A percentile compares a stretch with the other conserved stretches of the same genome.
These are phyloP conservation scores for Candida anglica DNA, from an alignment of 805 yeast species.

Conservation along the genomic window DNA sequence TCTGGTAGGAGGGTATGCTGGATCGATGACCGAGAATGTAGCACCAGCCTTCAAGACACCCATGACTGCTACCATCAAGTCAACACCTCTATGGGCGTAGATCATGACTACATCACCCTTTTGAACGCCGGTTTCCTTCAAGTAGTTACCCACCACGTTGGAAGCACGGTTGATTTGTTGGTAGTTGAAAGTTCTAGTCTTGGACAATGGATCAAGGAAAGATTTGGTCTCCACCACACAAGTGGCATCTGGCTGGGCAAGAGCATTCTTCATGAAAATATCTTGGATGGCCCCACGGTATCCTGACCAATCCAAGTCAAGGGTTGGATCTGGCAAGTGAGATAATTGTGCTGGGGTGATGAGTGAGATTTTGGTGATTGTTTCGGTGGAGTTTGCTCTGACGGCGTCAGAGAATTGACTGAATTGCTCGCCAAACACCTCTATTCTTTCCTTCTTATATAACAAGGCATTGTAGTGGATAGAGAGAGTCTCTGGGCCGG, in stretches of 20 bases:
- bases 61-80: conserved; percentile 92
- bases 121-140: conserved; percentile 74
- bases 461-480: conserved; percentile 73
- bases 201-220: conserved; percentile 47
- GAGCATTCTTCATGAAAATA: conserved; percentile 85
- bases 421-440: conserved; percentile 70
- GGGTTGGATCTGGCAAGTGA: conserved; percentile 81
- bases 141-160: conserved; percentile 86
- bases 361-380: conserved; percentile 61
- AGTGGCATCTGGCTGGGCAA: conserved; percentile 74
- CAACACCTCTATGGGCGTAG: conserved; percentile 97
- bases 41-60: conserved; percentile 99
- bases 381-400: conserved; percentile 28
- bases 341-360: conserved; percentile 61
- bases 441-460: conserved; percentile 66
- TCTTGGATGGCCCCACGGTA: conserved; percentile 97
- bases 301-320: conserved; percentile 83
- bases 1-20: conserved; percentile 98
- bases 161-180: conserved; percentile 89
- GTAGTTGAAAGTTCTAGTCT: conserved; percentile 75
- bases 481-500: conserved; percentile 27
- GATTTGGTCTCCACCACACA: conserved; percentile 93
- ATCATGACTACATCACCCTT: conserved; percentile 97
- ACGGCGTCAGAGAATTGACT: conserved; percentile 41
- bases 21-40: conserved; percentile 96